Evolutionary conservation across 495 filamentous ascomycete genomes (phyloP).

Genomic region (Neurospora sp.): DNA sequence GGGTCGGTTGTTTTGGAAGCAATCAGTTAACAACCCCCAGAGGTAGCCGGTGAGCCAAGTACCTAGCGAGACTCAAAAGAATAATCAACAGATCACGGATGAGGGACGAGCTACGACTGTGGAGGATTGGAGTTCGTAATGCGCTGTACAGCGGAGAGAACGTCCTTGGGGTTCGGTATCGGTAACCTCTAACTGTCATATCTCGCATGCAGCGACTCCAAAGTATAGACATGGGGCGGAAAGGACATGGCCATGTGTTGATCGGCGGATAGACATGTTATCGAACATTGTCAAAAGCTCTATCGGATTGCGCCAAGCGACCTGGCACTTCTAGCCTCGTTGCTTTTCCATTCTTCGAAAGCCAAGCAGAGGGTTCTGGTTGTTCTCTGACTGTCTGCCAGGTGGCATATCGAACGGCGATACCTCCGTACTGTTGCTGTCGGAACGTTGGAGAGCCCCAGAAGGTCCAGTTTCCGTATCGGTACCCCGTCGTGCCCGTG

Average conservation of each 20-base stretch:
- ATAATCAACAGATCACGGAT: background rate
- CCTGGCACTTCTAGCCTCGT: background rate
- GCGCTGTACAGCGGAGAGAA: background rate
- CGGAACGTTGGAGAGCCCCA: background rate
- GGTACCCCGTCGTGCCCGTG: background rate
- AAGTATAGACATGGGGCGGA: background rate
- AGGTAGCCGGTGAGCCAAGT: background rate
- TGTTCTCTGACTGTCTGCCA: background rate
- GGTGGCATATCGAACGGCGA: background rate
- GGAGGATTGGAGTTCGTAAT: background rate
- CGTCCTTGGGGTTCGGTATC: background rate
- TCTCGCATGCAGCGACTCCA: background rate
- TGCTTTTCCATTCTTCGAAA: background rate
- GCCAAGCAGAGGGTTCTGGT: background rate
- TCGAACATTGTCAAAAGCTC: background rate
- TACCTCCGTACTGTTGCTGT: background rate
- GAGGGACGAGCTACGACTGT: background rate
- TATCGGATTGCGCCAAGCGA: background rate
- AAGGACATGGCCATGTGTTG: background rate
- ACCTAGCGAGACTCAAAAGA: background rate
- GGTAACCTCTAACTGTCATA: background rate
- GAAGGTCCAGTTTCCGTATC: background rate
- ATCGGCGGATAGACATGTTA: background rate
- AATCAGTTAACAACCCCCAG: background rate
- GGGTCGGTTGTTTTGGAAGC: background rate